Conservation (phyloP, 192 early-diverging fungal genomes). For the Backusella psychrophila region DNA sequence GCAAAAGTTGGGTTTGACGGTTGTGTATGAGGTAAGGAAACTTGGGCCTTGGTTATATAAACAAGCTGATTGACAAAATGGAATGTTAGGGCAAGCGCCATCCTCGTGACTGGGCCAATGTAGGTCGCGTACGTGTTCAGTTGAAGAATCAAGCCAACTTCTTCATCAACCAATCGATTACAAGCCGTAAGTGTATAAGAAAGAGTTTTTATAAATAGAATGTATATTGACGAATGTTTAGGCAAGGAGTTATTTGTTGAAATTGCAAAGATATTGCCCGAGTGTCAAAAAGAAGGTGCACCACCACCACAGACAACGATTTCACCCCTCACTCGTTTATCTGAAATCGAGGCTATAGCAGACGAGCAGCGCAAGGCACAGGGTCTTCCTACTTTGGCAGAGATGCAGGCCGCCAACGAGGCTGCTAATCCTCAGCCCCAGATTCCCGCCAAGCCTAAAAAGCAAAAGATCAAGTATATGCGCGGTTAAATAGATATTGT, state of each 20-base stretch:
- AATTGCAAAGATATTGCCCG: slow-evolving; percentile 30
- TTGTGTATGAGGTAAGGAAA: slow-evolving; percentile 59
- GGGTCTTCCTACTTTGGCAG: slow-evolving; percentile 30
- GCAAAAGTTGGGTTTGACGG: slow-evolving; percentile 55
- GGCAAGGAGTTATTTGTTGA: slow-evolving; percentile 32
- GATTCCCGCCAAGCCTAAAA: slow-evolving; percentile 17
- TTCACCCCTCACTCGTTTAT: slow-evolving; percentile 28
- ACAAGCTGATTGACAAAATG: neutral
- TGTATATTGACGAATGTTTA: neutral
- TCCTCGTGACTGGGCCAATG: slow-evolving; percentile 68
- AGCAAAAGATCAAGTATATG: slow-evolving; percentile 33
- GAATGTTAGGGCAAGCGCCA: slow-evolving; percentile 52
- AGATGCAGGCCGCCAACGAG: slow-evolving; percentile 12
- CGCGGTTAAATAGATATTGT: slow-evolving; percentile 13
- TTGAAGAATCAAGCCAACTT: slow-evolving; percentile 47
- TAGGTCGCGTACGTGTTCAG: slow-evolving; percentile 65
- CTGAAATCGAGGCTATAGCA: slow-evolving; percentile 29
- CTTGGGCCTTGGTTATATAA: too few relatives aligned
- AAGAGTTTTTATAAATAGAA: neutral
- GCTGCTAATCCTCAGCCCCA: neutral
- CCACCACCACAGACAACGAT: slow-evolving; percentile 29
- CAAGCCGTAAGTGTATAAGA: slow-evolving; percentile 46
- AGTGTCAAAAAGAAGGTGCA: slow-evolving; percentile 22
- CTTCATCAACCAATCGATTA: slow-evolving; percentile 44
- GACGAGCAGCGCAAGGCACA: slow-evolving; percentile 35